These are phyloP conservation scores for Candida andamanensis DNA, from an alignment of 805 yeast genomes.

Conservation along the genomic window DNA sequence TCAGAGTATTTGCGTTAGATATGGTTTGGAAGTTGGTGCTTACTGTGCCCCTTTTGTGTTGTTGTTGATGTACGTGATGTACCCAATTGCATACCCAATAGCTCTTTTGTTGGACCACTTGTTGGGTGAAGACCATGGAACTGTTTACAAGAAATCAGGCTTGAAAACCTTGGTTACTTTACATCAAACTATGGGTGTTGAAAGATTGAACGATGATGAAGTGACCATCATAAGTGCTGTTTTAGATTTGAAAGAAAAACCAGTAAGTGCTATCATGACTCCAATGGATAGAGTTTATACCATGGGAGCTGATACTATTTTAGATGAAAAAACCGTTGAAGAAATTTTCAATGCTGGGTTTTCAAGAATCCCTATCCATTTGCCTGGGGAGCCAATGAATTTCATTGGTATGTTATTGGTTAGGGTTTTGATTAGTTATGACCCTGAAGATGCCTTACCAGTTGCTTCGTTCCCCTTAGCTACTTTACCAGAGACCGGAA, in stretches of 20 bases:
- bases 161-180: constrained; percentile 88
- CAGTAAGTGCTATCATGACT: constrained; percentile 85
- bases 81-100: constrained; percentile 89
- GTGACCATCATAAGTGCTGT: constrained; percentile 95
- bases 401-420: constrained; percentile 95
- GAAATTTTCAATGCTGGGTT: constrained; percentile 91
- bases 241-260: constrained; percentile 86
- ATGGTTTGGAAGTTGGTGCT: constrained; percentile 89
- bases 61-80: constrained; percentile 79
- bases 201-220: constrained; percentile 88
- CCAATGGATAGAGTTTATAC: constrained; percentile 89
- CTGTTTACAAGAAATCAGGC: constrained; percentile 87
- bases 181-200: constrained; percentile 93
- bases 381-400: constrained; percentile 83
- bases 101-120: constrained; percentile 74
- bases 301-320: constrained; percentile 72
- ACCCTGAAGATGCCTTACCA: constrained; percentile 92
- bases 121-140: constrained; percentile 95
- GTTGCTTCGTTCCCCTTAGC: constrained; percentile 93
- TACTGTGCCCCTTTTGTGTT: constrained; percentile 85
- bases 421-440: constrained; percentile 87
- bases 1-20: constrained; percentile 87
- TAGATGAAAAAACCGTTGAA: constrained; percentile 82
- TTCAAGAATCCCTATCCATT: constrained; percentile 89
- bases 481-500: constrained; percentile 89